phyloP scores from a whole-genome alignment of 2,329 filamentous ascomycete genomes.

The Hymenoscyphus albidus region DNA sequence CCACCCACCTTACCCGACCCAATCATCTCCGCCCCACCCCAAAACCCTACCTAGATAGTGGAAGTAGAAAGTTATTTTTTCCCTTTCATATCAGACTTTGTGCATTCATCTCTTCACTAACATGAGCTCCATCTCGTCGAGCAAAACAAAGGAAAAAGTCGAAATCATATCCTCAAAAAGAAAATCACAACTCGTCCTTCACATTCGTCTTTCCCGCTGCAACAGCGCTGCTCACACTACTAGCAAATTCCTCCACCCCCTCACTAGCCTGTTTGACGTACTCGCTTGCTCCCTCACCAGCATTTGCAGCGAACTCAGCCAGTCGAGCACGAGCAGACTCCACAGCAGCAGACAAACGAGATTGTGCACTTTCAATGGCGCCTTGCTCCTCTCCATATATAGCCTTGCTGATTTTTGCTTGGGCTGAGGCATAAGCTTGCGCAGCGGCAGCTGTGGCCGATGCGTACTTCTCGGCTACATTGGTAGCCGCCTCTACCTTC shows the following conservation, averaged over 20 bases:
- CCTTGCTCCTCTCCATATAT: slow-evolving; percentile 31
- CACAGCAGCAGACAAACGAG: slow-evolving; percentile 28
- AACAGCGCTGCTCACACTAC: slow-evolving; percentile 41
- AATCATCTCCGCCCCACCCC: no score
- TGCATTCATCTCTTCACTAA: no score
- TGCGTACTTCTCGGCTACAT: slow-evolving; percentile 20
- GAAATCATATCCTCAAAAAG: no score
- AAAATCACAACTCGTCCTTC: slow-evolving; percentile 48
- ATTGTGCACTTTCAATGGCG: slow-evolving; percentile 32
- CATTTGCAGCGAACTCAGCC: slow-evolving; percentile 25
- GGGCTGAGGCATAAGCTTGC: slow-evolving; percentile 23
- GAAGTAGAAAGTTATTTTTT: no score
- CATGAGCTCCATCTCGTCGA: no score
- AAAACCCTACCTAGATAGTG: no score
- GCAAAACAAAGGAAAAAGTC: no score
- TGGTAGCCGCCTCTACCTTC: slow-evolving; percentile 41
- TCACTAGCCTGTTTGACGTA: slow-evolving; percentile 38
- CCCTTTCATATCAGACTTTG: no score
- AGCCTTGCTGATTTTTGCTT: slow-evolving; percentile 21
- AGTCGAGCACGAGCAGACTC: slow-evolving; percentile 31
- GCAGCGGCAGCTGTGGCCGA: slow-evolving; percentile 23
- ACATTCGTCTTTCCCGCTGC: slow-evolving; percentile 41
- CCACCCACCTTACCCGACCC: no score
- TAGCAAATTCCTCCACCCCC: slow-evolving; percentile 44
- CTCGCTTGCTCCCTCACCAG: slow-evolving; percentile 35